Base-by-base conservation (phyloP, 768 basidiomycete species). In the Termitomyces sp. region DNA sequence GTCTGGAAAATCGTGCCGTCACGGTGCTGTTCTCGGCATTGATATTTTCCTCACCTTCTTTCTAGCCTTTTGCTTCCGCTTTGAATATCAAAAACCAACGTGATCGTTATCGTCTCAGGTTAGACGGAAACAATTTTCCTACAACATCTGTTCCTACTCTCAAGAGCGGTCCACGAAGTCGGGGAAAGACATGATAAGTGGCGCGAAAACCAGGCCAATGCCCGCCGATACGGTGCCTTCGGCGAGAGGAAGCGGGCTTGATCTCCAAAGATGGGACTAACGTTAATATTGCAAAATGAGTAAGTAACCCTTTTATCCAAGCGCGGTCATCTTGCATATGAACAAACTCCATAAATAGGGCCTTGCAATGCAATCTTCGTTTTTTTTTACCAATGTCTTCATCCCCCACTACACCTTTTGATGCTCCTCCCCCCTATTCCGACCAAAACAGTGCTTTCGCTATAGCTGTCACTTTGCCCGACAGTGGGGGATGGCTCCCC, bases 401-500 rank as follows among this genome's bases (percentile, higher is more conserved):
- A 31, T 25, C 34, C 31, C n/a, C 17, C 38, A 54, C 37, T 42
- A 32, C 21, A n/a, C 21, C 44, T 19, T 27, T 19, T 17, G 58
- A 59, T 14, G 10, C 31, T 10, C 58, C 58, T 12, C 54, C 54
- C 5, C 49, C 53, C 3, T 25, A 44, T 12, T 19, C 45, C 17
- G 11, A 5, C 4, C 35, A 9, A 6, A 19, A 25, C 12, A 19
- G n/a, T 29, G 17, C 16, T 19, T 58, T 53, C 41, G n/a, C 57
- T 14, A 57, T 53, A 9, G 29, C 40, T 62, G 58, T 45, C 19
- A 52, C 53, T 37, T 25, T 31, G 2, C 16, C 44, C 5, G 54
- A 58, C 45, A 49, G 54, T 23, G 56, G 53, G 19, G 46, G 16
- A 34, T 49, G 58, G 5, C 53, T 60, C 4, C 63, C 63, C 0